Base-by-base conservation (phyloP, 1,284 basidiomycete species). In the Rhodofomes roseus region DNA sequence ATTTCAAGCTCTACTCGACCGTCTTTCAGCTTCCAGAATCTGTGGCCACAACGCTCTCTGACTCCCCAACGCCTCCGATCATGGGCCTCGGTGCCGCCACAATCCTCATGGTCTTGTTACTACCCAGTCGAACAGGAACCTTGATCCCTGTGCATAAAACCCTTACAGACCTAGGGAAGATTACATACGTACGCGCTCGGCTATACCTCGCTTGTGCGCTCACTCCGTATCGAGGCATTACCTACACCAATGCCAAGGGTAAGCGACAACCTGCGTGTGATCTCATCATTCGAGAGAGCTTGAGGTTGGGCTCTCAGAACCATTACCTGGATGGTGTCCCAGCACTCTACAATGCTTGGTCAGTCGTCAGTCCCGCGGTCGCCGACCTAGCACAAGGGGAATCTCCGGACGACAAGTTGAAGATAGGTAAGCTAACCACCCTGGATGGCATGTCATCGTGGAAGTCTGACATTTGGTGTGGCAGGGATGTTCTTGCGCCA, bases 271-370 rank as follows among this genome's bases (percentile, higher is more conserved):
- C 81, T 3, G 83, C 86, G 0, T 80, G 87, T 1, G 85, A 90
- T 55, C 82, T 83, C n/a, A 85, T 89, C 36, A 82, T 96, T 43
- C 81, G 89, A 43, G 92, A 96, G 57, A 90, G 89, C 7, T 74
- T 96, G 61, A 96, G 94, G 76, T 80, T 95, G 27, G 93, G 93
- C 9, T 81, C 83, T 25, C 91, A 93, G 63, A 85, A 89, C 61
- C 89, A 93, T 65, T 92, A 86, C 65, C 72, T 89, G 5, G 85
- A 89, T 65, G 89, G 90, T 4, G 85, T 95, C 31, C 85, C 90
- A 0, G 76, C 82, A 2, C 77, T 95, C 1, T 93, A 92, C 66
- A 68, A 77, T 1, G 86, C 88, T 0, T 78, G 81, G 0, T 73
- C 79, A 1, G 50, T 83, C 12, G 66, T 92, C 16, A 71, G 39